Percentiles rank a stretch among this genome's conserved stretches.
Conservation (phyloP, 2,329 filamentous ascomycete species). For the Drechslera avenae region DNA sequence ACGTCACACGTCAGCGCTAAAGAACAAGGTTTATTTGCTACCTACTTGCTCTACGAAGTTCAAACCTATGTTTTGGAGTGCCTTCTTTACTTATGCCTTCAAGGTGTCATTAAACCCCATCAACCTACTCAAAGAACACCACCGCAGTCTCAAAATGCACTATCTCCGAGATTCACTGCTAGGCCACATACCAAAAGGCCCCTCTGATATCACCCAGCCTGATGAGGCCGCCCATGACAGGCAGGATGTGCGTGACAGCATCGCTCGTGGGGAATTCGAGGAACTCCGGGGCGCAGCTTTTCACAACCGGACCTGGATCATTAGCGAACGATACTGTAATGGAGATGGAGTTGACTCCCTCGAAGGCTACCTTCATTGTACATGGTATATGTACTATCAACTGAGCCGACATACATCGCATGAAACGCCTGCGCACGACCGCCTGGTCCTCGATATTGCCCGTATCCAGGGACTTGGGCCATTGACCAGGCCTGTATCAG, state of each 20-base stretch:
- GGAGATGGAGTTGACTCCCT: conserved; percentile 15
- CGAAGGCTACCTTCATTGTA: conserved; percentile 13
- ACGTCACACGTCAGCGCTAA: too few relatives aligned
- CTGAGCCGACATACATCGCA: conserved; percentile 1
- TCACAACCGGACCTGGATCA: conserved; percentile 8
- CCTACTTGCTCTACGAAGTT: too few relatives aligned
- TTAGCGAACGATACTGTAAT: conserved; percentile 10
- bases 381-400: conserved; percentile 16
- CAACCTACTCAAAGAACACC: too few relatives aligned
- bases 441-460: conserved; percentile 12
- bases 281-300: conserved; percentile 7
- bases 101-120: too few relatives aligned
- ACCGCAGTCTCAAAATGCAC: not conserved
- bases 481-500: conserved; percentile 14
- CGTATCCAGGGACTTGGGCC: conserved; percentile 13
- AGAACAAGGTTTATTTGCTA: too few relatives aligned
- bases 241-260: conserved; percentile 6
- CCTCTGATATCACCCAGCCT: conserved; percentile 5
- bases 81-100: too few relatives aligned
- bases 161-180: conserved; percentile 6
- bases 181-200: conserved; percentile 3
- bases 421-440: conserved; percentile 11
- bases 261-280: conserved; percentile 8
- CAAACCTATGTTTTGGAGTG: too few relatives aligned
- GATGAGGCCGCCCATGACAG: not conserved